Percentiles rank a stretch among this genome's conserved stretches.
Evolutionary conservation across 768 basidiomycete species (phyloP).

Genomic region (Leccinum aurantiacum): DNA sequence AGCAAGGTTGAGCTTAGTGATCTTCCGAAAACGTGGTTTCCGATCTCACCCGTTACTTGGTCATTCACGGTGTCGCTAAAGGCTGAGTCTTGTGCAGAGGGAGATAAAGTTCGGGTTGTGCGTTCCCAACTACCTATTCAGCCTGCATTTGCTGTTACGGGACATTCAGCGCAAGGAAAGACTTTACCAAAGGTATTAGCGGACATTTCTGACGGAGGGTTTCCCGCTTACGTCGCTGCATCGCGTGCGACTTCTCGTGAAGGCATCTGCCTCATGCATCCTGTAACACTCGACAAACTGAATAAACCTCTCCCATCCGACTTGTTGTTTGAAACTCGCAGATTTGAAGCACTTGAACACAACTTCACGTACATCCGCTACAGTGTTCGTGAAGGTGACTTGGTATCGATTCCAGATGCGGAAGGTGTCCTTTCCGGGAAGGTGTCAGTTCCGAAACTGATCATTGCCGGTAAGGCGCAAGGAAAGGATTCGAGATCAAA

Average conservation of each 20-base stretch:
- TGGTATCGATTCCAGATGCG: neutral
- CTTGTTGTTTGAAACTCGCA: no score
- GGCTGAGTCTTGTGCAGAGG: no score
- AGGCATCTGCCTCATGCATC: no score
- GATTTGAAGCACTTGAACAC: no score
- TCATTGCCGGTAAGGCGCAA: neutral
- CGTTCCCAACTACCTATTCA: slow-evolving; percentile 25
- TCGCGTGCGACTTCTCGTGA: neutral
- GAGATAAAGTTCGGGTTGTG: no score
- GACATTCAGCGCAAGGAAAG: slow-evolving; percentile 35
- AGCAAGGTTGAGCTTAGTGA: no score
- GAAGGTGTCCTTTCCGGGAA: neutral
- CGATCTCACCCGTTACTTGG: no score
- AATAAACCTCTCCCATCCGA: no score
- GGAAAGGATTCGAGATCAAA: no score
- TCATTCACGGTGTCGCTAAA: no score
- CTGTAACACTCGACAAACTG: no score
- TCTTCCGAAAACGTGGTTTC: no score
- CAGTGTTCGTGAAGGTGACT: neutral
- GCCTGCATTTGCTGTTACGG: slow-evolving; percentile 33
- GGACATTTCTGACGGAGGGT: slow-evolving; percentile 23
- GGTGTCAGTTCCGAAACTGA: neutral
- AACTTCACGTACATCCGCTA: neutral
- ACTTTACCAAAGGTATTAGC: slow-evolving; percentile 22
- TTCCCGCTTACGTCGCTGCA: slow-evolving; percentile 32